phyloP scores from a whole-genome alignment of 2,329 filamentous ascomycete genomes.

The Thelonectria discophora region DNA sequence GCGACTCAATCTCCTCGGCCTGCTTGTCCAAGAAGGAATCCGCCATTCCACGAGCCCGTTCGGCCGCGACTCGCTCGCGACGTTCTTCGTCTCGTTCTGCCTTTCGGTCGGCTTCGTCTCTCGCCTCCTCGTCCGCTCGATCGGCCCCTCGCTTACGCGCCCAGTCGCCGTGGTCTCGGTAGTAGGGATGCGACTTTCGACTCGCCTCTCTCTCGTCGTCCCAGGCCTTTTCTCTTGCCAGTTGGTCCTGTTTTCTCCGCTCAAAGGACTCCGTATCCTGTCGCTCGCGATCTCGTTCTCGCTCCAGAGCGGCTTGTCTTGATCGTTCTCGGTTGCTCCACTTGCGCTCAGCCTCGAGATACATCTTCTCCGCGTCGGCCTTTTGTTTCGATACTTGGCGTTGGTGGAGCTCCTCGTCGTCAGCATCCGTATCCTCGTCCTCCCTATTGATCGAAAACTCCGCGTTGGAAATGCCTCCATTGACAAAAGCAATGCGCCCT shows the following conservation, averaged over 20 bases:
- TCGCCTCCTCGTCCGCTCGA: constrained; percentile 75
- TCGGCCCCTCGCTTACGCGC: constrained; percentile 80
- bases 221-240: constrained; percentile 74
- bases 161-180: constrained; percentile 86
- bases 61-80: constrained; percentile 74
- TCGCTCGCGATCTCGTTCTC: constrained; percentile 82
- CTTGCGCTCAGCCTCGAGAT: constrained; percentile 84
- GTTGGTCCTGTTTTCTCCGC: constrained; percentile 73
- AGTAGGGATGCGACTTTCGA: constrained; percentile 81
- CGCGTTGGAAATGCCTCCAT: constrained; percentile 75
- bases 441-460: constrained; percentile 68
- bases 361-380: constrained; percentile 80
- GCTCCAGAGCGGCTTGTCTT: constrained; percentile 82
- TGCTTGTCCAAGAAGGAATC: constrained; percentile 91
- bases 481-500: constrained; percentile 76
- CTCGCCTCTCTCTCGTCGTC: constrained; percentile 87
- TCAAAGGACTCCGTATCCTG: constrained; percentile 74
- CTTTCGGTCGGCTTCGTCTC: constrained; percentile 84
- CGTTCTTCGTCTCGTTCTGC: constrained; percentile 80
- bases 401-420: constrained; percentile 84
- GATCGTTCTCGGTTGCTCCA: constrained; percentile 92
- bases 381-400: constrained; percentile 76
- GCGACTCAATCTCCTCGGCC: constrained; percentile 75
- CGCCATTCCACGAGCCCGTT: constrained; percentile 83
- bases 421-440: constrained; percentile 87